Evolutionary conservation across 441 rosid genomes (phyloP), one percentile per base, ranked within the genome.

Genomic region (Gossypium aridum): DNA sequence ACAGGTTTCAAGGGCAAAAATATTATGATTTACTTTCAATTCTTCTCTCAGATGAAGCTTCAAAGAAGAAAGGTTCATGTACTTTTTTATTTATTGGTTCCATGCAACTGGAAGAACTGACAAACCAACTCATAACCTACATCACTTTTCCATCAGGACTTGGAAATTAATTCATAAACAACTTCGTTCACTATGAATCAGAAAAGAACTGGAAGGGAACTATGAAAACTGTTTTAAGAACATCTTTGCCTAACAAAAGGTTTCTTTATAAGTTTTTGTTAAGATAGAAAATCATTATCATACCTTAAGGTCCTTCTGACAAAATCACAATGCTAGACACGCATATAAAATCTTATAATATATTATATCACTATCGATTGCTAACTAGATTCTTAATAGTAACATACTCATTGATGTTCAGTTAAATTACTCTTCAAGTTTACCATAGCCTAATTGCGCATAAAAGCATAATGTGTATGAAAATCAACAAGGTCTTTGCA

Each of bases 1-100:
- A 49, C 59, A 68, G 23, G 60, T 69, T 69, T 69, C 43, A 68
- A 68, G 72, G 57, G 39, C 37, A 67, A 49, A 67, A 14, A 19
- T 49, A 0, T 22, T 47, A 45, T 47, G 19, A 67, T 67, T 67
- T 67, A 23, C 57, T 7, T 47, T 49, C 37, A 45, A 13, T 66
- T 28, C 34, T 65, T 65, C 31, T 13, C 13, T 49, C 37, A 47
- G 57, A 65, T 65, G 55, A 20, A 66, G 70, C 13, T 66, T 16
- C 68, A 31, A 20, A 43, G 34, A 43, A 65, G 55, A 65, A 45
- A 20, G 70, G 31, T 66, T 22, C 9, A 10, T 19, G 55, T 66
- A 17, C 7, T 7, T 63, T 43, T 43, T 63, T 9, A 43, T 45
- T 43, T 66, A 43, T 37, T 13, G 28, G 55, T 66, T 43, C 34